Evolutionary conservation across 768 basidiomycete genomes (phyloP).

Genomic region (Tulasnella sp.): DNA sequence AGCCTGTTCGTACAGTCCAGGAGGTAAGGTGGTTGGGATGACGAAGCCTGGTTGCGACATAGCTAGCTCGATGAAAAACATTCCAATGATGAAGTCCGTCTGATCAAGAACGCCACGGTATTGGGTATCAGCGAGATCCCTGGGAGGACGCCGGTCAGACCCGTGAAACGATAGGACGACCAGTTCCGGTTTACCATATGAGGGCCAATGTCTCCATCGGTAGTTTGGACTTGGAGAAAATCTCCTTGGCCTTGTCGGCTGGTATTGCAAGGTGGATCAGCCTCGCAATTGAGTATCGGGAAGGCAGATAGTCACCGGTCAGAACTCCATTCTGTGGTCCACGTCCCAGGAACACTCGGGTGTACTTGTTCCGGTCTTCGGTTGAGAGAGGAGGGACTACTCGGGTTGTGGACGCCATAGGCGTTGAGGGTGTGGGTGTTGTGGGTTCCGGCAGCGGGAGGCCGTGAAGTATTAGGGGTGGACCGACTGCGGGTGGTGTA

Average conservation of each 20-base stretch:
- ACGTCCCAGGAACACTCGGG: constrained; percentile 62
- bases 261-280: background rate
- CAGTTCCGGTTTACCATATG: constrained; percentile 58
- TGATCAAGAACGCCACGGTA: constrained; percentile 81
- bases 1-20: constrained; percentile 83
- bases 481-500: constrained; percentile 53
- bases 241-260: constrained; percentile 83
- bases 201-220: constrained; percentile 78
- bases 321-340: constrained; percentile 71
- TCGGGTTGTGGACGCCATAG: constrained; percentile 34
- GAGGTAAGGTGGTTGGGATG: constrained; percentile 69
- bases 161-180: background rate
- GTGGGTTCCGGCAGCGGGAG: constrained; percentile 42
- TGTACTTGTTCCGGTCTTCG: constrained; percentile 80
- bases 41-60: constrained; percentile 72
- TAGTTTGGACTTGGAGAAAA: constrained; percentile 88
- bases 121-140: constrained; percentile 94
- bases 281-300: background rate
- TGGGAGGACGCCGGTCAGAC: constrained; percentile 29
- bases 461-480: constrained; percentile 72
- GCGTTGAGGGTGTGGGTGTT: constrained; percentile 45
- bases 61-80: constrained; percentile 87
- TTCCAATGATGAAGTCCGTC: constrained; percentile 88
- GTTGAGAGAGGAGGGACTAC: constrained; percentile 58
- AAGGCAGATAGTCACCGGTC: constrained; percentile 42